phyloP scores from a whole-genome alignment of 208 protist species.

The Tritrichomonas musculus region DNA sequence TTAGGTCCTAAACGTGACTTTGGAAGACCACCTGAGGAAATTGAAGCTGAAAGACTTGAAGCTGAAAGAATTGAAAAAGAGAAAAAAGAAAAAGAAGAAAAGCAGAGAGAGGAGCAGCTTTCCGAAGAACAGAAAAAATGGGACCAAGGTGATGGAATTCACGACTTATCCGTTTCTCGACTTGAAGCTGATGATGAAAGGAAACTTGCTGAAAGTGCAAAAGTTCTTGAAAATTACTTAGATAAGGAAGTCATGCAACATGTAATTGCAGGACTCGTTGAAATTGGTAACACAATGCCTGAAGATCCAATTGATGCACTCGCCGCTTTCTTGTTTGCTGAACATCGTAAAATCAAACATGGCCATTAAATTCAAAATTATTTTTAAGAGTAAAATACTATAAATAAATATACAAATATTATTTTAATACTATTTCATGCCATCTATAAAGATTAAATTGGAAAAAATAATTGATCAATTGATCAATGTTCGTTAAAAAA shows the following conservation, averaged over 20 bases:
- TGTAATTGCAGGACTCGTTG: neutral
- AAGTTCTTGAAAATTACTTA: neutral
- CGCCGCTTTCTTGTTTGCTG: neutral
- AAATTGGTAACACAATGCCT: neutral
- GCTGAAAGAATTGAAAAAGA: neutral
- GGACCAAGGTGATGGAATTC: conserved; percentile 4
- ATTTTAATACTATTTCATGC: too few relatives aligned
- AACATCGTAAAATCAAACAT: conserved; percentile 24
- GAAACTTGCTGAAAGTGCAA: neutral
- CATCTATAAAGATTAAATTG: too few relatives aligned
- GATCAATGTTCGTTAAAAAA: too few relatives aligned
- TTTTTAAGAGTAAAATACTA: too few relatives aligned
- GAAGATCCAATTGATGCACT: conserved; percentile 21
- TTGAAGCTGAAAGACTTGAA: neutral
- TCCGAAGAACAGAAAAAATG: neutral
- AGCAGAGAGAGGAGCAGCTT: neutral
- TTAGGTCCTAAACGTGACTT: neutral
- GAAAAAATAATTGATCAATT: too few relatives aligned
- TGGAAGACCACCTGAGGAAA: neutral
- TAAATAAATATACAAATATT: too few relatives aligned
- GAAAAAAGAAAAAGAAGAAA: neutral
- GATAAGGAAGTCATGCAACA: conserved; percentile 9
- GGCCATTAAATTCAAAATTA: too few relatives aligned
- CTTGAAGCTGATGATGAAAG: neutral
- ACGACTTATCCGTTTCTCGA: neutral